Conservation (phyloP, 2,329 filamentous ascomycete species). For the Zasmidium citrigriseum region DNA sequence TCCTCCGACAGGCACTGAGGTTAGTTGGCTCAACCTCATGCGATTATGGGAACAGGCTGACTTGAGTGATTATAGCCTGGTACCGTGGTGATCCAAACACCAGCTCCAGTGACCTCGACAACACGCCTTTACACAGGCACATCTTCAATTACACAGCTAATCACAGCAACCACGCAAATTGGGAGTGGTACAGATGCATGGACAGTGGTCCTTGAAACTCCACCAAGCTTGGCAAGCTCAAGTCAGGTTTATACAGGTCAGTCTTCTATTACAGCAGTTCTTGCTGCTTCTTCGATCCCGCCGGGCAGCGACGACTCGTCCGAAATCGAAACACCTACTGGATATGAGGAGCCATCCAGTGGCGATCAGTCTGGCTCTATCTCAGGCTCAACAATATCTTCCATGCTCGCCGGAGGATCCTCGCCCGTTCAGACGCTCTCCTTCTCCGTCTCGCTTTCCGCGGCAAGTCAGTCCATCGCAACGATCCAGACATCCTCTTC, state of each 20-base stretch:
- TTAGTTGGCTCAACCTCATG: not conserved
- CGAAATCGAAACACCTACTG: not conserved
- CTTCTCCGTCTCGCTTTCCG: not conserved
- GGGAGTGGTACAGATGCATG: slow-evolving; percentile 5
- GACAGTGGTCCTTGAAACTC: slow-evolving; percentile 1
- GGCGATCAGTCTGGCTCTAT: too few relatives aligned
- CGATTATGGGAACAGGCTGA: too few relatives aligned
- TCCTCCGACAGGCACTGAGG: not conserved
- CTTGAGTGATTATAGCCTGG: not conserved
- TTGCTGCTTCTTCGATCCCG: not conserved
- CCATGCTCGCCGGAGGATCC: too few relatives aligned
- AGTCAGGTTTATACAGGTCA: not conserved
- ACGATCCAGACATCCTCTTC: not conserved
- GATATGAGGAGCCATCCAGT: not conserved
- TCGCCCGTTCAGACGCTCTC: not conserved
- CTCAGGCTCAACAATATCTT: too few relatives aligned
- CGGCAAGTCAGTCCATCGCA: not conserved
- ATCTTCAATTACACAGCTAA: not conserved
- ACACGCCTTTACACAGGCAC: slow-evolving; percentile 4
- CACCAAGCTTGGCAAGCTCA: not conserved
- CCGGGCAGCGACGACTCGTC: not conserved
- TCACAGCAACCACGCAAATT: slow-evolving; percentile 7
- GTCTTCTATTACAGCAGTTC: not conserved
- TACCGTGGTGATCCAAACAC: slow-evolving; percentile 8
- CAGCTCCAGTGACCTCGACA: slow-evolving; percentile 3